phyloP scores from a whole-genome alignment of 1,139 yeast species.

The Kodamaea plutei region DNA sequence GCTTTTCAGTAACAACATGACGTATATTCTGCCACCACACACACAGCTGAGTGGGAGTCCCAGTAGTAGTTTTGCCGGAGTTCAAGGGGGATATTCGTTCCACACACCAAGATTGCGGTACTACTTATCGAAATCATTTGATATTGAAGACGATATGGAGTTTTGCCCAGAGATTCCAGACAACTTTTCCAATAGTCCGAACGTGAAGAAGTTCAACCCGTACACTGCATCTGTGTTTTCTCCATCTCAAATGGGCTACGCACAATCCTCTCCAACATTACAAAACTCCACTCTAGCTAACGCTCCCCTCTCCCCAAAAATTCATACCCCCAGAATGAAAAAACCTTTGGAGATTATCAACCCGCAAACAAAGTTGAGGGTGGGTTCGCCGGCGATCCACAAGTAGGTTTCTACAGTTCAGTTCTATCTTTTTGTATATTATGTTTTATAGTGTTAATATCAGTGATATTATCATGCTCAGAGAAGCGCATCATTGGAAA shows the following conservation, averaged over 20 bases:
- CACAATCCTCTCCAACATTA: slow-evolving; percentile 14
- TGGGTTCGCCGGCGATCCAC: slow-evolving; percentile 47
- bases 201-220: slow-evolving; percentile 48
- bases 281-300: slow-evolving; percentile 11
- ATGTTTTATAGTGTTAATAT: no score
- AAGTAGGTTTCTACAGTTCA: no score
- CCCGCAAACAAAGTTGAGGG: slow-evolving; percentile 70
- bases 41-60: slow-evolving; percentile 3
- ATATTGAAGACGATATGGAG: slow-evolving; percentile 61
- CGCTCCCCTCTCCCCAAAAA: slow-evolving; percentile 30
- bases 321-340: slow-evolving; percentile 54
- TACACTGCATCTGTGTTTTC: slow-evolving; percentile 56
- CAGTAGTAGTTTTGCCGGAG: slow-evolving; percentile 3
- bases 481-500: no score
- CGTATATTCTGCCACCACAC: slow-evolving; percentile 19
- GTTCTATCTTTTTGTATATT: no score
- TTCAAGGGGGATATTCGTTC: slow-evolving; percentile 26
- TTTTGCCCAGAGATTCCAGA: slow-evolving; percentile 57
- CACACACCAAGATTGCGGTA: slow-evolving; percentile 44
- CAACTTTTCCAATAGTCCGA: slow-evolving; percentile 13
- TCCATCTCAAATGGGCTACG: slow-evolving; percentile 27
- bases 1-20: slow-evolving; percentile 24
- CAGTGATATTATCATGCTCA: no score
- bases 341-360: slow-evolving; percentile 72
- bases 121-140: slow-evolving; percentile 56